phyloP scores from a whole-genome alignment of 139 green algal genomes.

The Chlamydomonas incerta region DNA sequence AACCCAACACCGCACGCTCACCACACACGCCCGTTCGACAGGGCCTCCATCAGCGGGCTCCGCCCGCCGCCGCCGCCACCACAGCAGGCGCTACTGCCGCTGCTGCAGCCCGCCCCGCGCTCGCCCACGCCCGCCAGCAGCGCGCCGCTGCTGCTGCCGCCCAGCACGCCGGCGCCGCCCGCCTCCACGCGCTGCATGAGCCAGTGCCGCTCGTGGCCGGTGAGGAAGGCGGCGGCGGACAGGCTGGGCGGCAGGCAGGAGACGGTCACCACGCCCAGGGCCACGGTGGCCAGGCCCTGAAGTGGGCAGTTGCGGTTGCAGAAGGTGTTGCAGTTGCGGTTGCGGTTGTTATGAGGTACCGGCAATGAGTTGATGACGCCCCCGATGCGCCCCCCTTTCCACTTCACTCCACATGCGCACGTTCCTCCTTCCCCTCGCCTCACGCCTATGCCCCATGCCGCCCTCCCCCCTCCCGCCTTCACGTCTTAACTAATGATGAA shows the following conservation, averaged over 20 bases:
- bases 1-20: neutral
- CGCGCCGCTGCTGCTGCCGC: neutral
- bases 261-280: constrained; percentile 28
- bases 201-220: constrained; percentile 38
- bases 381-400: too few species aligned
- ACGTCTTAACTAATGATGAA: too few species aligned
- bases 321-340: neutral
- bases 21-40: constrained; percentile 15
- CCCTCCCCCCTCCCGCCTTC: too few species aligned
- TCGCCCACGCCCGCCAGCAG: neutral
- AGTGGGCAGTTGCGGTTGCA: neutral
- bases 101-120: neutral
- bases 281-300: constrained; percentile 57
- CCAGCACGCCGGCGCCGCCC: neutral
- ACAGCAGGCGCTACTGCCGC: neutral
- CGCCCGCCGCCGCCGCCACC: neutral
- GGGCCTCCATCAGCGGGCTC: neutral
- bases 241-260: constrained; percentile 34
- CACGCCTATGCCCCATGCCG: too few species aligned
- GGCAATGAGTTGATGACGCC: too few species aligned
- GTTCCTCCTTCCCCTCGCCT: too few species aligned
- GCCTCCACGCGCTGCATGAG: constrained; percentile 8
- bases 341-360: too few species aligned
- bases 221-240: constrained; percentile 35
- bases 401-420: too few species aligned